Conservation (phyloP, 768 basidiomycete species). For the Sporobolomyces phaffii region DNA sequence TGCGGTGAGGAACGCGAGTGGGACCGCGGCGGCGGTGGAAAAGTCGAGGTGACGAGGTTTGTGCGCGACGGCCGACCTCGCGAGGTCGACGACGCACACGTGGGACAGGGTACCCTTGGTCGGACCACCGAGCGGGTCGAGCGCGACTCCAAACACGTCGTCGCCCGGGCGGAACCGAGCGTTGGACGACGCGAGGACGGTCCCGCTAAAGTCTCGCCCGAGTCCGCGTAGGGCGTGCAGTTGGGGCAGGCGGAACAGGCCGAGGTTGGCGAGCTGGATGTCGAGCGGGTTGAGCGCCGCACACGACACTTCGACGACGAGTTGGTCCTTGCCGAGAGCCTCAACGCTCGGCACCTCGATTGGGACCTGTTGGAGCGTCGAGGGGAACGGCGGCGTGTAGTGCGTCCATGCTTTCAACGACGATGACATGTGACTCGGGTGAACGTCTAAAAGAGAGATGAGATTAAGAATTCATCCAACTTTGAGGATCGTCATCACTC, state of each 20-base stretch:
- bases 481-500: no score
- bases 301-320: slow-evolving; percentile 22
- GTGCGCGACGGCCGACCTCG: slow-evolving; percentile 10
- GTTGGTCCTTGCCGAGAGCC: neutral
- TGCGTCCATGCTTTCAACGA: slow-evolving; percentile 25
- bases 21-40: slow-evolving; percentile 25
- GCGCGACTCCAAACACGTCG: slow-evolving; percentile 71
- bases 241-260: slow-evolving; percentile 15
- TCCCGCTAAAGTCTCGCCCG: slow-evolving; percentile 81
- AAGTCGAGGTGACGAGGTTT: slow-evolving; percentile 23
- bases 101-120: slow-evolving; percentile 14
- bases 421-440: neutral
- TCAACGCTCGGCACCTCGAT: neutral
- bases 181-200: slow-evolving; percentile 54
- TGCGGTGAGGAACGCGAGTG: slow-evolving; percentile 37
- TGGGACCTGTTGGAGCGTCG: slow-evolving; percentile 2
- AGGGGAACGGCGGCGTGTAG: slow-evolving; percentile 20
- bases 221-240: slow-evolving; percentile 44
- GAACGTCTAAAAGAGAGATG: neutral
- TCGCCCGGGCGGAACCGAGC: slow-evolving; percentile 59
- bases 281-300: slow-evolving; percentile 33
- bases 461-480: no score
- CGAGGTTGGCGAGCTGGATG: slow-evolving; percentile 12
- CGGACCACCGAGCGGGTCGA: slow-evolving; percentile 13
- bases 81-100: slow-evolving; percentile 22